Evolutionary conservation across 768 basidiomycete genomes (phyloP), one percentile per base, ranked within the genome.

Genomic region (Pleurotus platypus): DNA sequence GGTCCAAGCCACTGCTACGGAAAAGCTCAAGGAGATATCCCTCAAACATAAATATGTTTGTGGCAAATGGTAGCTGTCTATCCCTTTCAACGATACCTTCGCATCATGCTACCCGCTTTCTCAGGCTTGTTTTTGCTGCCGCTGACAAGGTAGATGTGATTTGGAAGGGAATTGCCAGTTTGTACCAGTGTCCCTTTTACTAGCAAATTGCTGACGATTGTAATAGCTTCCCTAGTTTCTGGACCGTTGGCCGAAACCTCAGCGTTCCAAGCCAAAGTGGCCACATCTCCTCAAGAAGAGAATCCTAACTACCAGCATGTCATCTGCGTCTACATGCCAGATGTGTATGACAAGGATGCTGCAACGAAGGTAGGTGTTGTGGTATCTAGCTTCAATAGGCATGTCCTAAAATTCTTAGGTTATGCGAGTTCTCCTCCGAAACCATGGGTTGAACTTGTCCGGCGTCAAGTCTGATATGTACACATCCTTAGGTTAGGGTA

Each of bases 381-480:
- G 11, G 37, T 24, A 35, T 27, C 49, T 39, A 39, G 5, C 39
- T 3, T 37, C 20, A 5, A 11, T 37, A 40, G 27, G 39, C 13
- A 64, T 15, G 57, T 49, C 49, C 37, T 55, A 39, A 27, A 15
- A 54, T 55, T 37, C 15, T 42, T 50, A 87, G 88, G 83, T 89
- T 27, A 88, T 90, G 86, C 83, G 77, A 64, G 73, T 86, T 4
- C 72, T 91, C 8, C 64, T 90, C 45, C 73, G 84, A 56, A 75
- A 83, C 50, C 88, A 89, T 66, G 87, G 89, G 0, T 64, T 83
- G 49, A 83, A 76, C 62, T 75, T 88, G 7, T 81, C 75, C 61
- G 87, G 87, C 6, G 89, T 89, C 12, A 91, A 91, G 64, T 82
- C 86, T 4, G 74, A 90, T 65, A 63, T 91, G 46, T 90, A 90